Evolutionary conservation across 192 early-diverging fungal genomes (phyloP).

Genomic region (Podila verticillata): DNA sequence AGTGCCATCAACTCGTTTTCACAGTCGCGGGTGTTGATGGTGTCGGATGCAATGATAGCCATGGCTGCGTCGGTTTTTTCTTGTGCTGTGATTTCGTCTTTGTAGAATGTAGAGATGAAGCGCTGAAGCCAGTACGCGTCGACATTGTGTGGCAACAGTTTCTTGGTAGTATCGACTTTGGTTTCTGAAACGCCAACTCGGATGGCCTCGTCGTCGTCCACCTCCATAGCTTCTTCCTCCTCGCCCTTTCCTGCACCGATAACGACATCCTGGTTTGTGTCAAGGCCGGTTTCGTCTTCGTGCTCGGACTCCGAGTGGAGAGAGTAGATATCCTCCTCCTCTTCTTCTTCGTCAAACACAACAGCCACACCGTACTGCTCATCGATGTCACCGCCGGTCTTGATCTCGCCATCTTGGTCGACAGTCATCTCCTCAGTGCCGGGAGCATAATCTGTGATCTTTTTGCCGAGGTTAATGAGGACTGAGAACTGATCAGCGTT

Average conservation of each 20-base stretch:
- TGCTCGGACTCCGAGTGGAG: conserved; percentile 73
- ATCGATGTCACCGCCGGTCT: conserved; percentile 70
- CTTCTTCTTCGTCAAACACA: conserved; percentile 95
- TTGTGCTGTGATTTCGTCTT: conserved; percentile 88
- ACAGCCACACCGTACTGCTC: conserved; percentile 95
- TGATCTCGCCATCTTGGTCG: conserved; percentile 65
- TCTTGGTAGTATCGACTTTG: conserved; percentile 54
- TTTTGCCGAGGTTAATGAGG: conserved; percentile 91
- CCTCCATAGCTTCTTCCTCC: conserved; percentile 61
- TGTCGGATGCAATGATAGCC: conserved; percentile 73
- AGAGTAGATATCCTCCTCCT: conserved; percentile 81
- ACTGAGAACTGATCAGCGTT: conserved; percentile 84
- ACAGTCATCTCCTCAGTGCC: conserved; percentile 61
- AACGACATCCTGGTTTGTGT: conserved; percentile 47
- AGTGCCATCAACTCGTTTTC: conserved; percentile 98
- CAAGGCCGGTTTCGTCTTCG: conserved; percentile 64
- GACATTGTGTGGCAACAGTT: conserved; percentile 77
- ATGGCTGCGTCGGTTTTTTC: conserved; percentile 85
- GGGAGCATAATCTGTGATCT: conserved; percentile 89
- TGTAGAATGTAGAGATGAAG: conserved; percentile 80
- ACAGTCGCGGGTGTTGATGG: conserved; percentile 77
- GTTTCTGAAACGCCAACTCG: conserved; percentile 58
- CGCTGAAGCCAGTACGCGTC: conserved; percentile 99
- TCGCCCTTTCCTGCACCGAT: conserved; percentile 51
- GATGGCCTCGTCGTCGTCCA: conserved; percentile 67